phyloP scores from a whole-genome alignment of 2,329 filamentous ascomycete species.

The Cercospora janseana region DNA sequence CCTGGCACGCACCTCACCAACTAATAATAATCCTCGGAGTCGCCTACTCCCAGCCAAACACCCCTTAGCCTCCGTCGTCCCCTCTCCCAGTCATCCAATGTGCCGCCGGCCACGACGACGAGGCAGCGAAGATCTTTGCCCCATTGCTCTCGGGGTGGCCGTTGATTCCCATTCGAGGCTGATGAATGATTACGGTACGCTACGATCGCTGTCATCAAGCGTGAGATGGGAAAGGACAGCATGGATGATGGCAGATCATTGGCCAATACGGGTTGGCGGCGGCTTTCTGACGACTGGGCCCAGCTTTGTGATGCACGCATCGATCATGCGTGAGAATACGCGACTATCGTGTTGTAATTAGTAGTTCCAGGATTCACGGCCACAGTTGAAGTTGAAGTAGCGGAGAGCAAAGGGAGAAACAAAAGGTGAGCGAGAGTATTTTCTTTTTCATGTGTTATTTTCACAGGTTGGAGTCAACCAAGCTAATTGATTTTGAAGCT shows the following conservation, averaged over 20 bases:
- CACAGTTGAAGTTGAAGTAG: no score
- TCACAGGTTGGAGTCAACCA: constrained; percentile 8
- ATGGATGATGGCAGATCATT: no score
- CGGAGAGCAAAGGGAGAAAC: background rate
- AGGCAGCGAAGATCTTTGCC: background rate
- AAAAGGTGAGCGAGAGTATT: background rate
- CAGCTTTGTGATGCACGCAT: no score
- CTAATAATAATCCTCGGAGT: no score
- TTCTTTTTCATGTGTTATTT: background rate
- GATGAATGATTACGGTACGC: background rate
- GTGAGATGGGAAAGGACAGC: no score
- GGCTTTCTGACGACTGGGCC: no score
- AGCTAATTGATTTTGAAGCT: constrained; percentile 3
- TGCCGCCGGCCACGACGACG: background rate
- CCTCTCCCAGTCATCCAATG: background rate
- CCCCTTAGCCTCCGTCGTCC: background rate
- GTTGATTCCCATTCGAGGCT: background rate
- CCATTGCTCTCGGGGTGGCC: background rate
- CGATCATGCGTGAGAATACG: no score
- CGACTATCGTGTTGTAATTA: no score
- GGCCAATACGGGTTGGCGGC: no score
- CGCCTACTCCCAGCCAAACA: background rate
- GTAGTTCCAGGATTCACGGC: no score
- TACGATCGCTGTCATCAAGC: background rate
- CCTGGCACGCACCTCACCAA: no score